Evolutionary conservation across 2,329 filamentous ascomycete species (phyloP).

Genomic region (Macrophomina tecta): DNA sequence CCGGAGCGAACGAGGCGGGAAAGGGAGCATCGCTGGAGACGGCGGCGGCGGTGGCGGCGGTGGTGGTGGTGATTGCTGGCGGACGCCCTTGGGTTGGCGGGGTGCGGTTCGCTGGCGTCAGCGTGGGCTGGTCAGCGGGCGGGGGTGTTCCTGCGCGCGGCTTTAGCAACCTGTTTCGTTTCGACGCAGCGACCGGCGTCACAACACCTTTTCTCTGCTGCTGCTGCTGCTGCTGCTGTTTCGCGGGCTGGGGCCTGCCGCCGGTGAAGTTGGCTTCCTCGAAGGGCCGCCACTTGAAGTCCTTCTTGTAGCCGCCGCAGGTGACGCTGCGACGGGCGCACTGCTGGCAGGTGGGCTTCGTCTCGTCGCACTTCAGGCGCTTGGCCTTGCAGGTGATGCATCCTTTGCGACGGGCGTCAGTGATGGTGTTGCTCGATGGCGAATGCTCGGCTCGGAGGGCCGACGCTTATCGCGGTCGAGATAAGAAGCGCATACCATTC

Average conservation of each 20-base stretch:
- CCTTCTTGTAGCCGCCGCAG: slow-evolving; percentile 76
- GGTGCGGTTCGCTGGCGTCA: slow-evolving; percentile 15
- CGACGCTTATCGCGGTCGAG: slow-evolving; percentile 32
- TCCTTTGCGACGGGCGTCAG: slow-evolving; percentile 51
- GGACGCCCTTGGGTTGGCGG: slow-evolving; percentile 20
- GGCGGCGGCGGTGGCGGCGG: neutral
- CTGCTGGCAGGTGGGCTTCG: slow-evolving; percentile 71
- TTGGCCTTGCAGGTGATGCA: slow-evolving; percentile 77
- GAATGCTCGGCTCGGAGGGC: slow-evolving; percentile 22
- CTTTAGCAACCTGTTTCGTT: slow-evolving; percentile 12
- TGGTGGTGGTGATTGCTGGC: slow-evolving; percentile 10
- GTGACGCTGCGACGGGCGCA: slow-evolving; percentile 68
- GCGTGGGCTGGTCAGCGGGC: slow-evolving; percentile 17
- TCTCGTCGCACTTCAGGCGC: slow-evolving; percentile 75
- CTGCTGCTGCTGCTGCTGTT: slow-evolving; percentile 5
- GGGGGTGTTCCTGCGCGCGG: slow-evolving; percentile 29
- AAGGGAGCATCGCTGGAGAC: slow-evolving; percentile 9
- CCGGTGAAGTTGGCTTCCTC: slow-evolving; percentile 65
- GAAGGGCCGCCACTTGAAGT: slow-evolving; percentile 77
- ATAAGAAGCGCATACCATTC: slow-evolving; percentile 62
- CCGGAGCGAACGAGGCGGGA: neutral
- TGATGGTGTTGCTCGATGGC: slow-evolving; percentile 27
- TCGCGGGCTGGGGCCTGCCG: slow-evolving; percentile 42
- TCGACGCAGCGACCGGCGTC: neutral
- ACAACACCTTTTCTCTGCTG: slow-evolving; percentile 22